Evolutionary conservation across 2,329 filamentous ascomycete genomes (phyloP), one percentile per base, ranked within the genome.

Genomic region (Immersiporthe knoxdaviesiana): DNA sequence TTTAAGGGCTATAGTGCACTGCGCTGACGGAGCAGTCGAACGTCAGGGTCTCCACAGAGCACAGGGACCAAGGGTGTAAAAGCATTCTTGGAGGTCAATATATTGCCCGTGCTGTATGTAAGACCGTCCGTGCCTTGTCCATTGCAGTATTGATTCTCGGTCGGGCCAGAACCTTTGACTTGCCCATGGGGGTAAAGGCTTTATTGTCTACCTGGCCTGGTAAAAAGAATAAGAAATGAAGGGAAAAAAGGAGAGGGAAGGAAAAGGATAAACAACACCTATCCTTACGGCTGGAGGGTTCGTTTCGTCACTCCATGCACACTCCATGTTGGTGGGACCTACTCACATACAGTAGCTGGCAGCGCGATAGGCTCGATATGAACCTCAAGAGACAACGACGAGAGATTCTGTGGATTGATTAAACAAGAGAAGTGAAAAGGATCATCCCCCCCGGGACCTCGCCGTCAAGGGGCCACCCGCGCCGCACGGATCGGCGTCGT

Each of bases 51-150:
- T 32, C 47, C 32, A 54, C 47, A 65, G n/a, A n/a, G 44, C 62
- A 52, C 44, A 63, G 59, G 59, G 66, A 67, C 66, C 64, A 63
- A 59, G 24, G 41, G 60, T 67, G 50, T 47, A 65, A 35, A 4
- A 35, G 64, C 21, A 63, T n/a, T n/a, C 58, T 47, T 21, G 39
- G 39, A 41, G 56, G 27, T 32, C 37, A 37, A 56, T n/a, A 47
- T n/a, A 39, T 39, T 39, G 37, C 37, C 27, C 21, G 2, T 58
- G 39, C 65, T 66, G 44, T 63, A 35, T n/a, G 35, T 35, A 35
- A 64, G 59, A 69, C 63, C 68, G 68, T 50, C 68, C 68, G 68
- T 69, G 52, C 64, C 68, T n/a, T n/a, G 67, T 56, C 63, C 14
- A 3, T n/a, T n/a, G 41, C 30, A 21, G 18, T 24, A 18, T 37